Conservation (phyloP, 306 rosid species). For the Amphicarpaea edgeworthii region DNA sequence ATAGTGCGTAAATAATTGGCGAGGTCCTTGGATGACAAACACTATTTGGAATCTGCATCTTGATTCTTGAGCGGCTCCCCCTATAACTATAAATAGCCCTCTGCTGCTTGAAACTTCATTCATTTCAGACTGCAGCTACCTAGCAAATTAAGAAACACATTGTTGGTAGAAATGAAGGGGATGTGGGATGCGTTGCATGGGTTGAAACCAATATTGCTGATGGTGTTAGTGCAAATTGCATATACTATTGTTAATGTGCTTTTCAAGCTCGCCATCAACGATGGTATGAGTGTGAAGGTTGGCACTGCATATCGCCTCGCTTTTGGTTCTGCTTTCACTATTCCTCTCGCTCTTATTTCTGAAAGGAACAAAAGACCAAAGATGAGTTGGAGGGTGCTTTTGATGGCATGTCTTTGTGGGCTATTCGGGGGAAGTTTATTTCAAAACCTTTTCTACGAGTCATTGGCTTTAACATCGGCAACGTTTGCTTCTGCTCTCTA, state of each 20-base stretch:
- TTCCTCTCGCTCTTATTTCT: slow-evolving; percentile 66
- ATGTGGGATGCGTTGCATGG: slow-evolving; percentile 29
- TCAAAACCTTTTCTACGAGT: slow-evolving; percentile 54
- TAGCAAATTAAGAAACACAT: too few relatives aligned
- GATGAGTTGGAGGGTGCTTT: slow-evolving; percentile 57
- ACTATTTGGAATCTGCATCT: slow-evolving; percentile 40
- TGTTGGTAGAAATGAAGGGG: slow-evolving; percentile 17
- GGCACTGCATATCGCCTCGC: slow-evolving; percentile 73
- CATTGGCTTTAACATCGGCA: slow-evolving; percentile 54
- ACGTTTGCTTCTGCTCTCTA: slow-evolving; percentile 55
- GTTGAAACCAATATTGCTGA: slow-evolving; percentile 49
- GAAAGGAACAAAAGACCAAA: slow-evolving; percentile 61
- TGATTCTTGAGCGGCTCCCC: not conserved
- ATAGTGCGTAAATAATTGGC: not conserved
- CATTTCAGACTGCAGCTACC: too few relatives aligned
- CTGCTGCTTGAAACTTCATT: too few relatives aligned
- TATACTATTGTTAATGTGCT: slow-evolving; percentile 65
- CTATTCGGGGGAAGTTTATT: slow-evolving; percentile 65
- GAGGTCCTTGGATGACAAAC: not conserved
- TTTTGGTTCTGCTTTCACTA: slow-evolving; percentile 64
- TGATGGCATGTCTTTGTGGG: slow-evolving; percentile 63
- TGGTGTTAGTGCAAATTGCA: slow-evolving; percentile 60
- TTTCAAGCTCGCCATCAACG: slow-evolving; percentile 67
- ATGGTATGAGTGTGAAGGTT: slow-evolving; percentile 71
- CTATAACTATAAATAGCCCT: slow-evolving; percentile 36